Evolutionary conservation across 2,329 filamentous ascomycete species (phyloP).

Genomic region (Tolypocladium capitatum): DNA sequence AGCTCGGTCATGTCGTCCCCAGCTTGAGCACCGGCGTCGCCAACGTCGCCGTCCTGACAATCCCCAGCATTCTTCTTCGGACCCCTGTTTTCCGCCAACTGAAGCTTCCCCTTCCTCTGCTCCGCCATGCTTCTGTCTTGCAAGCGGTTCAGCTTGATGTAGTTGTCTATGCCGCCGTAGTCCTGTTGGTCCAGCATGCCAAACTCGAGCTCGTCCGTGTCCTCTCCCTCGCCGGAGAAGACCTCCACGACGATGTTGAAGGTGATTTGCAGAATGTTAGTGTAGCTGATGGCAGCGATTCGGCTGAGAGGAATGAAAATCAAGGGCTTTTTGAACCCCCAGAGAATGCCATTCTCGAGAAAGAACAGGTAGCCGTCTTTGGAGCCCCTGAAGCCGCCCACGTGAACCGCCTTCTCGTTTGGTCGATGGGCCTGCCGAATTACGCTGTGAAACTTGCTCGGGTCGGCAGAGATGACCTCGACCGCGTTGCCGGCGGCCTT

Average conservation of each 20-base stretch:
- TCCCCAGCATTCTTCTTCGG: slow-evolving; percentile 30
- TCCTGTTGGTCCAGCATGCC: slow-evolving; percentile 59
- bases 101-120: slow-evolving; percentile 49
- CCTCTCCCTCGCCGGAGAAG: slow-evolving; percentile 31
- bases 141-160: slow-evolving; percentile 45
- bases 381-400: slow-evolving; percentile 52
- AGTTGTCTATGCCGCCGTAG: slow-evolving; percentile 50
- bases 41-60: slow-evolving; percentile 20
- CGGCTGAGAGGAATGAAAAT: slow-evolving; percentile 49
- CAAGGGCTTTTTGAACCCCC: slow-evolving; percentile 58
- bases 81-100: slow-evolving; percentile 45
- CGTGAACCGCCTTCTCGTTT: slow-evolving; percentile 49
- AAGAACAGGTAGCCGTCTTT: slow-evolving; percentile 60
- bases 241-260: slow-evolving; percentile 56
- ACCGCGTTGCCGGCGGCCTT: slow-evolving; percentile 33
- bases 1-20: slow-evolving; percentile 33
- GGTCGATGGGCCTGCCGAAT: slow-evolving; percentile 44
- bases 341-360: slow-evolving; percentile 51
- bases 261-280: slow-evolving; percentile 52
- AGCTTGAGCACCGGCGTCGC: slow-evolving; percentile 14
- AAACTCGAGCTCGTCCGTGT: slow-evolving; percentile 51
- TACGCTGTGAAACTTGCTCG: slow-evolving; percentile 43
- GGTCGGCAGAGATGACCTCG: slow-evolving; percentile 38
- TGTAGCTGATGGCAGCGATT: slow-evolving; percentile 52
- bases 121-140: slow-evolving; percentile 59